phyloP scores from a whole-genome alignment of 768 basidiomycete genomes.

The Dendrothele bispora region DNA sequence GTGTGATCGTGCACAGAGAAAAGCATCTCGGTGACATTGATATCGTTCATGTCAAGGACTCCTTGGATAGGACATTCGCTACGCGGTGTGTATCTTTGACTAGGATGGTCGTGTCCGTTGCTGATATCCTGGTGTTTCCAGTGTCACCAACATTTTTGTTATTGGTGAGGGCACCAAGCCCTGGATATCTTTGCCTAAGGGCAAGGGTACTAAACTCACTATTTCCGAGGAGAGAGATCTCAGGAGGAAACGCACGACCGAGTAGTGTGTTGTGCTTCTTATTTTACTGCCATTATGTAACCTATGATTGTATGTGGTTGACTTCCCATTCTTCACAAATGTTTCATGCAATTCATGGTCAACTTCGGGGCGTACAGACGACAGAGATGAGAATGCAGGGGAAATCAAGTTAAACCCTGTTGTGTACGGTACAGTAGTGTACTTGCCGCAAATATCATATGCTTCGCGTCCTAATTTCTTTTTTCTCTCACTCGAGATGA shows the following conservation, averaged over 20 bases:
- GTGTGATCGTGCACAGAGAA: conserved; percentile 94
- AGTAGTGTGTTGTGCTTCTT: conserved; percentile 46
- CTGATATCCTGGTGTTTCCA: conserved; percentile 28
- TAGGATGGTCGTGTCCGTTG: not conserved
- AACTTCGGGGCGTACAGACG: too few species aligned
- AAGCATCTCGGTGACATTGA: conserved; percentile 98
- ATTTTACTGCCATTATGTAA: conserved; percentile 2
- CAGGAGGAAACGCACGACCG: conserved; percentile 79
- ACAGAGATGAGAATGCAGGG: too few species aligned
- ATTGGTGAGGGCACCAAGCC: conserved; percentile 95
- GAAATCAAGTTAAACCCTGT: too few species aligned
- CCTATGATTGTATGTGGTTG: conserved; percentile 12
- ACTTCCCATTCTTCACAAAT: too few species aligned
- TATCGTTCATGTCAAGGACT: conserved; percentile 97
- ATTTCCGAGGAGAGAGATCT: conserved; percentile 96
- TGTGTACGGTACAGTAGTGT: too few species aligned
- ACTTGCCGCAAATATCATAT: too few species aligned
- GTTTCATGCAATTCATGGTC: too few species aligned
- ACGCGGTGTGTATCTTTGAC: conserved; percentile 69
- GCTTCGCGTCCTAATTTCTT: too few species aligned
- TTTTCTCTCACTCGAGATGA: too few species aligned
- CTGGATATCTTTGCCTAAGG: conserved; percentile 95
- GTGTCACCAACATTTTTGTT: conserved; percentile 96
- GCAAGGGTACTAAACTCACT: conserved; percentile 96
- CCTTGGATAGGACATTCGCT: conserved; percentile 92